Conservation (phyloP, 805 yeast species). For the Starmera amethionina region DNA sequence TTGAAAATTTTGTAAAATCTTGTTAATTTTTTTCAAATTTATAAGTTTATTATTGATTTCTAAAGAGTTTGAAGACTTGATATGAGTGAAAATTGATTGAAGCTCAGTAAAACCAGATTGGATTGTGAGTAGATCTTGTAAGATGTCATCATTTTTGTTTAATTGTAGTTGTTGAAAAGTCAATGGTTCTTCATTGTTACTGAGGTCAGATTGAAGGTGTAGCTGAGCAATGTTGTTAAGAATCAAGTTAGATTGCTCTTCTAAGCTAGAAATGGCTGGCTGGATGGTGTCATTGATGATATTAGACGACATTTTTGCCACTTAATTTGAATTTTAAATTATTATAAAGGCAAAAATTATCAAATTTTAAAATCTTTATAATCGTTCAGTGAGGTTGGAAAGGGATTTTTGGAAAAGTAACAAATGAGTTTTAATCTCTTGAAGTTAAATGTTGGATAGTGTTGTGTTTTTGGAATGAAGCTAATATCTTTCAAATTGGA, state of each 20-base stretch:
- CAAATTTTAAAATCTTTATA: no score
- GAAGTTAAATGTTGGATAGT: no score
- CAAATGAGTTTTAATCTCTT: no score
- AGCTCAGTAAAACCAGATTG: neutral
- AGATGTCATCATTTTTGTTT: neutral
- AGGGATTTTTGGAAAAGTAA: no score
- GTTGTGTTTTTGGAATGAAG: no score
- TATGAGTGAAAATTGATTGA: neutral
- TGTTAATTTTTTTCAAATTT: conserved; percentile 3
- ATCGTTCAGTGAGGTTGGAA: no score
- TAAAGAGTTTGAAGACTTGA: neutral
- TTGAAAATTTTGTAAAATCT: conserved; percentile 5
- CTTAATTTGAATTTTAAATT: neutral
- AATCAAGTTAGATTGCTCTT: conserved; percentile 5
- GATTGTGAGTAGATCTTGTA: neutral
- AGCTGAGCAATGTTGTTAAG: conserved; percentile 10
- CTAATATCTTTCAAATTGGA: no score
- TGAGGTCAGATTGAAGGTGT: conserved; percentile 1
- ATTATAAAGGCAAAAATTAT: neutral
- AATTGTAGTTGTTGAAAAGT: no score
- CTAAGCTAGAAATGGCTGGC: conserved; percentile 5
- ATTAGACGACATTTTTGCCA: conserved; percentile 7
- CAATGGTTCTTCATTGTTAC: neutral
- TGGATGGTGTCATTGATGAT: conserved; percentile 10
- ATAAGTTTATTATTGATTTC: conserved; percentile 1